Evolutionary conservation across 2,329 filamentous ascomycete genomes (phyloP).

Genomic region (Taxawa tesnikishii): DNA sequence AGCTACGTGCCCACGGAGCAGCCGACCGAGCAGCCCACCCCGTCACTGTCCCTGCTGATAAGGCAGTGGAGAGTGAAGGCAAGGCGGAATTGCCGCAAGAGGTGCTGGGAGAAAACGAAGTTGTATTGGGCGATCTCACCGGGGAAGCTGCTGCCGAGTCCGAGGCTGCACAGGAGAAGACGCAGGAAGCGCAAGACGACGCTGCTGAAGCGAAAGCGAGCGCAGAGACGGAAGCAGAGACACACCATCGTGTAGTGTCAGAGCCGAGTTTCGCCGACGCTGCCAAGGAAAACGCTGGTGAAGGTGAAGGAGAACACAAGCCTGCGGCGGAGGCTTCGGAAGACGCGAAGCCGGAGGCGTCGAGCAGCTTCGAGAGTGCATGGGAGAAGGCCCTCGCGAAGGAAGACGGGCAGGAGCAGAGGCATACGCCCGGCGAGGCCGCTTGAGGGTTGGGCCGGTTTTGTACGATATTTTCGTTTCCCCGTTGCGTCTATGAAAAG

Average conservation of each 20-base stretch:
- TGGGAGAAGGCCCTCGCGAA: conserved; percentile 53
- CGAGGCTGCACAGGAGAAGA: no score
- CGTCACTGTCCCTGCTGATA: background rate
- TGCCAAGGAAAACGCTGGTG: conserved; percentile 3
- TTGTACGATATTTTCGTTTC: no score
- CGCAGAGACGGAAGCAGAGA: conserved; percentile 13
- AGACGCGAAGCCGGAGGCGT: no score
- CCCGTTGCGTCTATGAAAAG: no score
- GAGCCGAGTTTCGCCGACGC: conserved; percentile 9
- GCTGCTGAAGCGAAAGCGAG: no score
- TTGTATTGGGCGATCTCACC: background rate
- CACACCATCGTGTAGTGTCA: no score
- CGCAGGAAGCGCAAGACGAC: no score
- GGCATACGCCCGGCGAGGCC: no score
- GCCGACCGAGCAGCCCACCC: background rate
- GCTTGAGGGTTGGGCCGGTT: no score
- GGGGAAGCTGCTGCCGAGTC: conserved; percentile 2
- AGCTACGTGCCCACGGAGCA: background rate
- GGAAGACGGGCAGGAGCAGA: conserved; percentile 28
- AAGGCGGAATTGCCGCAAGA: conserved; percentile 1
- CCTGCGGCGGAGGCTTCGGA: conserved; percentile 9
- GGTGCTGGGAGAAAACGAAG: conserved; percentile 2
- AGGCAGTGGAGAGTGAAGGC: conserved; percentile 3
- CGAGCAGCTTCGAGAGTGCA: conserved; percentile 48
- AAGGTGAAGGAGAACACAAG: conserved; percentile 9